These are phyloP conservation scores for Lumnitzera littorea DNA, from an alignment of 345 rosid genomes.

Conservation along the genomic window DNA sequence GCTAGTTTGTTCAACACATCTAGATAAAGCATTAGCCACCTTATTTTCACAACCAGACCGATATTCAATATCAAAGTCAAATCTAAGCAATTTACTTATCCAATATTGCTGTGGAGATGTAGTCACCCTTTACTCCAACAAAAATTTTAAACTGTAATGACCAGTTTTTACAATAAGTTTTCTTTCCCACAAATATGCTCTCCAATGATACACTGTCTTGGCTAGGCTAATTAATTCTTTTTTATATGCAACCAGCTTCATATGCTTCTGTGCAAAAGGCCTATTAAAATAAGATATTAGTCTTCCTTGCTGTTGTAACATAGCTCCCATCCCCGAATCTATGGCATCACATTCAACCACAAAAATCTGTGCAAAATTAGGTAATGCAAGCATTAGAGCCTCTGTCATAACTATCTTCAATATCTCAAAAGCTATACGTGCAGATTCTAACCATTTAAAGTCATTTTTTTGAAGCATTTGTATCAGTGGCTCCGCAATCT, in stretches of 20 bases:
- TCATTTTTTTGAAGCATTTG: neutral
- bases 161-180: neutral
- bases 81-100: neutral
- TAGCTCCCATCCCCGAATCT: neutral
- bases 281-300: neutral
- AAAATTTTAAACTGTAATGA: neutral
- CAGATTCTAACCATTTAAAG: neutral
- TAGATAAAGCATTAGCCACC: neutral
- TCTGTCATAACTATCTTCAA: neutral
- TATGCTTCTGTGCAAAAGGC: neutral
- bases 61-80: neutral
- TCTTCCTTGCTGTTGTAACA: neutral
- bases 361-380: neutral
- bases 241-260: neutral
- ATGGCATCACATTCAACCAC: neutral
- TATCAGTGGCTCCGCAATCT: neutral
- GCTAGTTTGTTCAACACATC: neutral
- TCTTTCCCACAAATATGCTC: neutral
- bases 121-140: neutral
- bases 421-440: neutral
- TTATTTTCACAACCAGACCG: neutral
- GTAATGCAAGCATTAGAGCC: neutral
- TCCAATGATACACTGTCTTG: neutral
- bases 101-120: neutral
- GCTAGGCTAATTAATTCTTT: neutral